Evolutionary conservation across 1,284 basidiomycete species (phyloP), one percentile per base, ranked within the genome.

Genomic region (Amylostereum areolatum): DNA sequence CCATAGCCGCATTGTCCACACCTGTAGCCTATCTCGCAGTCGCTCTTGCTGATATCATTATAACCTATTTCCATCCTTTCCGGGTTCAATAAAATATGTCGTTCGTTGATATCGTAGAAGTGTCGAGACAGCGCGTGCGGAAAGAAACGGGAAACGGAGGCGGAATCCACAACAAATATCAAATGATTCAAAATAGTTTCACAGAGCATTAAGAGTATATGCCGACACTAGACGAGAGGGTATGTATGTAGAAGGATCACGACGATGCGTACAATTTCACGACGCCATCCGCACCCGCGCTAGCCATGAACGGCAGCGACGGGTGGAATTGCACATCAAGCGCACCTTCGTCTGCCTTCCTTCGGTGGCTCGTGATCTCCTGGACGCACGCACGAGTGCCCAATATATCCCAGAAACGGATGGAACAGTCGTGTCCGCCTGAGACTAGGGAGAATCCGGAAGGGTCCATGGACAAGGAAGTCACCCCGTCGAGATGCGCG

Each of bases 381-480:
- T 98, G 96, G 30, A 94, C 73, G 64, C 93, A 97, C 45, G 80
- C 78, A 45, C 80, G 77, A 46, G 82, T 77, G 50, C 82, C 86
- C n/a, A 91, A 78, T 49, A 97, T 71, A 66, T 97, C 92, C 97
- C 96, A 99, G 70, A 97, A 89, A 25, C 96, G 86, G 41, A 94
- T 75, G 18, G 92, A 94, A 64, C 94, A 94, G 66, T 99, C 96
- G 62, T 97, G 92, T 45, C 90, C 89, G 36, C 89, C 91, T 1
- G 93, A 94, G 3, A 94, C 86, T 39, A 98, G 80, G 8, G 86
- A 87, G 66, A 95, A 81, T 37, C 90, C 91, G 2, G 90, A 75
- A 0, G 91, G 82, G 54, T 96, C 92, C 52, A 98, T 85, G 36
- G 92, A 89, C 31, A 99, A 69, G 27, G 89, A 92, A 4, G 93